Base-by-base conservation (phyloP, 306 rosid genomes). In the Echinosophora koreensis region DNA sequence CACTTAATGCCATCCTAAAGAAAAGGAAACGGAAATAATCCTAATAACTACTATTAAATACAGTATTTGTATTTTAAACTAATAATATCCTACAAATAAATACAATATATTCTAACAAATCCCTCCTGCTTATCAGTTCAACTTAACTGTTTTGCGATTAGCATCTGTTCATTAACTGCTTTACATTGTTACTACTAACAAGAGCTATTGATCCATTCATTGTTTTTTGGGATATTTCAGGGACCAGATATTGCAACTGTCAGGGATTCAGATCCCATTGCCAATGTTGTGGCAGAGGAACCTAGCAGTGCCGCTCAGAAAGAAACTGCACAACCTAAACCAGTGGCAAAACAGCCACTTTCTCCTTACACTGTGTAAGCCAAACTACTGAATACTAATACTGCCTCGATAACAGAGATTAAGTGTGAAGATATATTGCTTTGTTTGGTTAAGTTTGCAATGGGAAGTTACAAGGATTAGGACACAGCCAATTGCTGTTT, bases 281-380 rank as follows among this genome's bases (percentile, higher is more conserved):
- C 73, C 69, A 77, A 52, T 84, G 73, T 76, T 52, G 64, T 64
- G 68, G 58, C 81, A 15, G 80, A 16, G 71, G 83, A 86, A 80
- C 82, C 89, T 49, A 83, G 60, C 55, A 63, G 69, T 82, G 39
- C 86, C 57, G 52, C 75, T 35, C 78, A 51, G 70, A 51, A 78
- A 69, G 93, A 84, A 65, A 44, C 83, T 52, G 65, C 69, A 42
- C 83, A 57, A 74, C 82, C 77, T 57, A 82, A 77, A 80, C 79
- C 77, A 56, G 83, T 39, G 59, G 74, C 67, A 5, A 57, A 84
- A 62, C 84, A 84, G 22, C 65, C 92, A 35, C 90, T 80, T 77
- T 91, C 98, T 77, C 95, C 98, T 44, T 89, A 85, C 78, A 80
- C 68, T 16, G 89, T 35, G 97, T 91, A 86, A 85, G 95, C 72